Base-by-base conservation (phyloP, 345 rosid species). In the Citrus mangshanensis region DNA sequence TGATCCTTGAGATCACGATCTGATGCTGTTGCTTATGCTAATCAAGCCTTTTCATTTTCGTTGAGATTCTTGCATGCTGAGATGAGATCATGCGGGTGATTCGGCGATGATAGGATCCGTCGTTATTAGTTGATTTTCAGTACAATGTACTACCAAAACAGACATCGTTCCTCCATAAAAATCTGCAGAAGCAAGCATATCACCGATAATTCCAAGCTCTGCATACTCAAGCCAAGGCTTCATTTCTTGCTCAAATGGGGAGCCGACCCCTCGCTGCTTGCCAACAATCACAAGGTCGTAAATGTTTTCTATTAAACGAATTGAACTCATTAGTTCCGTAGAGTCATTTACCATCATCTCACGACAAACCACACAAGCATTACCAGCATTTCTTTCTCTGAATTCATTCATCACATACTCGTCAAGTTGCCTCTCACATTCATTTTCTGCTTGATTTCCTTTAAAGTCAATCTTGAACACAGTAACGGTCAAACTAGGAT, bases 121-220 rank as follows among this genome's bases (percentile, higher is more conserved):
- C 3, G 51, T 0, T 46, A 3, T 46, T 46, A 13, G 4, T 46
- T 46, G 51, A 46, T 46, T 46, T 46, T 46, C 78, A 46, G 35
- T 62, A 68, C 84, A 83, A 10, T 85, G 82, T 74, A 81, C 38
- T 8, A 83, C 86, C 63, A 83, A 72, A 46, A 85, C 82, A 19
- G 81, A 83, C n/a, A 78, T 77, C 54, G 16, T 51, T 8, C 67
- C 81, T 2, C 72, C 73, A 21, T 40, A 32, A 61, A 79, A 79
- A 54, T 80, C 85, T 21, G 49, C 3, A 4, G 90, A 79, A 6
- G 84, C 85, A 65, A 87, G 19, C 42, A 83, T 16, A 62, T 85
- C 89, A 1, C 86, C 86, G 3, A 85, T 58, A 1, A 81, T 81
- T 13, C 89, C 89, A 9, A 87, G 79, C 70, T 87, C 88, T 19